Percentiles rank a stretch among this genome's conserved stretches.
These are phyloP conservation scores for Podaxis mareebaensis DNA, from an alignment of 768 basidiomycete species.

Conservation along the genomic window DNA sequence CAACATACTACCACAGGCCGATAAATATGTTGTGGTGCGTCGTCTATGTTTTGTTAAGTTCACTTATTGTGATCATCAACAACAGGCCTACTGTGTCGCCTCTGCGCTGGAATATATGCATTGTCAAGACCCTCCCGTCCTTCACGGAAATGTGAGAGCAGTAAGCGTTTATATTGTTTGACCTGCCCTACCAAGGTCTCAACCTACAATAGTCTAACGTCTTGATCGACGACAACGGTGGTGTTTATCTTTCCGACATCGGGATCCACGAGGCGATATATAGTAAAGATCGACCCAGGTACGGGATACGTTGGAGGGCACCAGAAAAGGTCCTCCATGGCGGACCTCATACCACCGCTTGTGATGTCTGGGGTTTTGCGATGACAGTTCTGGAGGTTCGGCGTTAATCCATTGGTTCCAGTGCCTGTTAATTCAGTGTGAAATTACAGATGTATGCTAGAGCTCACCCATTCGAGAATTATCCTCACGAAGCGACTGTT, in stretches of 20 bases:
- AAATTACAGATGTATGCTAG: background rate
- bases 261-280: background rate
- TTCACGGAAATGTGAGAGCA: background rate
- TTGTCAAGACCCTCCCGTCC: background rate
- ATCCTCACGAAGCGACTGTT: background rate
- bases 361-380: slow-evolving; percentile 5
- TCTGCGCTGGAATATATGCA: background rate
- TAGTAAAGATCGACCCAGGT: too few relatives aligned
- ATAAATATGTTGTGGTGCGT: background rate
- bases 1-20: background rate
- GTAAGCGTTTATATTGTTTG: background rate
- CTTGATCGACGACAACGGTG: background rate
- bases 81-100: background rate
- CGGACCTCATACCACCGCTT: background rate
- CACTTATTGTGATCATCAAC: background rate
- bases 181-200: background rate
- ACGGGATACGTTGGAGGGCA: background rate
- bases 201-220: background rate
- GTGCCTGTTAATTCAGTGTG: background rate
- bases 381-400: slow-evolving; percentile 3
- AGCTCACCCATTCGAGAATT: background rate
- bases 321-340: background rate
- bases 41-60: too few relatives aligned
- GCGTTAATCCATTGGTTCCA: too few relatives aligned
- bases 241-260: background rate